These are phyloP conservation scores for Botrytis deweyae DNA, from an alignment of 2,329 filamentous ascomycete species.

Conservation along the genomic window DNA sequence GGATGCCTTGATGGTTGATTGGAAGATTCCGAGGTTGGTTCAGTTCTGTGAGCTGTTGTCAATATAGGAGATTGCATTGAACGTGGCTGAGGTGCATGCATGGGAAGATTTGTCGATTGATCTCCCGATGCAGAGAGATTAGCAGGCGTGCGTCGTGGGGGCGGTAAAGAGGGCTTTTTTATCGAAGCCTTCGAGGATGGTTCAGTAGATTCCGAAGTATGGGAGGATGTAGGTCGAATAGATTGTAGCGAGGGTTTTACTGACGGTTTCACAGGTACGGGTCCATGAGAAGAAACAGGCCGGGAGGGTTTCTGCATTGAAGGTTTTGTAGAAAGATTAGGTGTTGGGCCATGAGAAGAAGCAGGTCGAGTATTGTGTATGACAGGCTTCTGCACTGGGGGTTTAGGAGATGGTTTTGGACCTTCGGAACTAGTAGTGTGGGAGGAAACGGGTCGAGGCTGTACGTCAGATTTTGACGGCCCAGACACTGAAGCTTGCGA, in stretches of 20 bases:
- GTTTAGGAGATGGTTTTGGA: not conserved
- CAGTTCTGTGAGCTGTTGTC: not conserved
- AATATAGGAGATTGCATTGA: constrained; percentile 4
- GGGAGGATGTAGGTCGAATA: not conserved
- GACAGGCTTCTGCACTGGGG: not conserved
- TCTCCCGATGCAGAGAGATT: not conserved
- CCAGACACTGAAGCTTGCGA: not conserved
- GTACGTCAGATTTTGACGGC: not conserved
- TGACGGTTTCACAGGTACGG: not conserved
- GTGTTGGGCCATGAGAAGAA: not conserved
- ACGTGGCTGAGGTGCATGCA: not conserved
- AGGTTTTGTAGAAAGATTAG: not conserved
- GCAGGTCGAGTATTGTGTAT: not conserved
- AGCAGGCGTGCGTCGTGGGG: not conserved
- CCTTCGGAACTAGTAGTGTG: not conserved
- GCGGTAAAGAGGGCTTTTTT: not conserved
- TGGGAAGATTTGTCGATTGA: not conserved
- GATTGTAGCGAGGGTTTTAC: constrained; percentile 7
- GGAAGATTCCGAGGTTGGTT: not conserved
- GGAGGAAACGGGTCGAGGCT: not conserved
- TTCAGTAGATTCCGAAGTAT: not conserved
- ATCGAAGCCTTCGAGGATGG: not conserved
- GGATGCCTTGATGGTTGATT: not conserved
- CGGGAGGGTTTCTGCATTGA: not conserved
- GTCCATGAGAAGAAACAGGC: not conserved